Evolutionary conservation across 371 early-diverging fungal species (phyloP).

Genomic region (Nematocida minor): DNA sequence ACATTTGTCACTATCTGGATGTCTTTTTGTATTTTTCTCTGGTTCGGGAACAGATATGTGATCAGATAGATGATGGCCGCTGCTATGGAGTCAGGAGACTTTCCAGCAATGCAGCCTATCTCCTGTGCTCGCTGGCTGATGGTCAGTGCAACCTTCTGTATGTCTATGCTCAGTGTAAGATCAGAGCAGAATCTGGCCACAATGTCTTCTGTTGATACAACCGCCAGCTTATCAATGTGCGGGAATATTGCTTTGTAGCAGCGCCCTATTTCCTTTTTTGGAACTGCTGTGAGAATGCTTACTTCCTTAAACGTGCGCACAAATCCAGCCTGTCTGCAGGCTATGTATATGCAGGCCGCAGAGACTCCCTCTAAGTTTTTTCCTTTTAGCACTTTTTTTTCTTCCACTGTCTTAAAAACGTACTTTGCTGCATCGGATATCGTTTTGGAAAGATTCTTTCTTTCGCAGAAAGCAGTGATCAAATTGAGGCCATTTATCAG

Average conservation of each 20-base stretch:
- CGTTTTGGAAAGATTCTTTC: slow-evolving; percentile 74
- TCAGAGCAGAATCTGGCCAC: slow-evolving; percentile 66
- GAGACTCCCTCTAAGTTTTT: slow-evolving; percentile 81
- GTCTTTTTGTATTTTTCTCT: slow-evolving; percentile 61
- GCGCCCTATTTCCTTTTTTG: slow-evolving; percentile 65
- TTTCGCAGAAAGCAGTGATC: slow-evolving; percentile 80
- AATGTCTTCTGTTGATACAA: slow-evolving; percentile 67
- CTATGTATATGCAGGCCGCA: slow-evolving; percentile 91
- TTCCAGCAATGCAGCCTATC: slow-evolving; percentile 63
- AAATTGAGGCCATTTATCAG: slow-evolving; percentile 80
- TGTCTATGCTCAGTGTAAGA: slow-evolving; percentile 61
- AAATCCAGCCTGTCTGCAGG: slow-evolving; percentile 80
- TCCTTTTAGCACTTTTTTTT: slow-evolving; percentile 77
- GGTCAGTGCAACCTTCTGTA: slow-evolving; percentile 60
- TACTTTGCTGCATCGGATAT: slow-evolving; percentile 86
- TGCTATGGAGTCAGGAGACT: slow-evolving; percentile 66
- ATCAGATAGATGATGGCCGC: slow-evolving; percentile 66
- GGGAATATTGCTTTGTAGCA: slow-evolving; percentile 65
- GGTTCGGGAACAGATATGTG: slow-evolving; percentile 61
- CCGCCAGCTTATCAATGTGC: slow-evolving; percentile 61
- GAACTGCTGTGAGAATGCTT: slow-evolving; percentile 78
- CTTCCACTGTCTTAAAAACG: slow-evolving; percentile 74
- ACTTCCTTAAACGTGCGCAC: slow-evolving; percentile 94
- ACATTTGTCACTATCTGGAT: slow-evolving; percentile 65
- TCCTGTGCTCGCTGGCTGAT: slow-evolving; percentile 58